Base-by-base conservation (phyloP, 75 land plant species). In the Isoetes taiwanensis region DNA sequence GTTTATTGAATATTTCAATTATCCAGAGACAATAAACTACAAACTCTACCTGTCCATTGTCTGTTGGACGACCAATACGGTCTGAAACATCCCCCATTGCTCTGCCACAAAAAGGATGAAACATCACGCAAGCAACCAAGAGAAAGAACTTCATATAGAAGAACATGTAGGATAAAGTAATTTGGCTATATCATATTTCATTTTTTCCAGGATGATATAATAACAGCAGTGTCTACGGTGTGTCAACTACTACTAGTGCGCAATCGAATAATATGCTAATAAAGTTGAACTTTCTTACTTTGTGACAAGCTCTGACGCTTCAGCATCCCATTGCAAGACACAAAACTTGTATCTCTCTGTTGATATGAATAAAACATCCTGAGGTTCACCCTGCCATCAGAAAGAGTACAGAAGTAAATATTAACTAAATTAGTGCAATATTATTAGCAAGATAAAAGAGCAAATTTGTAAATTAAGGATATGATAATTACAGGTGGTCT, bases 51-150 rank as follows among this genome's bases (percentile, higher is more conserved):
- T 94, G 99, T 4, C 98, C 98, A 80, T 82, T 94, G 61, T 94
- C 99, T 60, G 99, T 89, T 24, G 99, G 91, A 19, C 99, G 97
- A 24, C 96, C 91, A 50, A 89, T 94, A 14, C 91, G 81, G 67
- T 94, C 99, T 30, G 99, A 89, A 37, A 94, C 99, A 76, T 94
- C 99, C 24, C 99, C 99, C 97, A 90, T 89, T 52, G 99, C 90
- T 66, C 99, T 94, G 58, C 46, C 1, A 48, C 20, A 29, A 28
- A 5, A n/a, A 0, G 30, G 4, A 63, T 11, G 9, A 48, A 14
- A 37, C 28, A 54, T 3, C 48, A 24, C 1, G 30, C 30, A 59
- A 59, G 19, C 0, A 17, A n/a, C 28, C 10, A 2, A 0, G 2
- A 55, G 28, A 4, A 23, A 21, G 55, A 58, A 58, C 39, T 37